Base-by-base conservation (phyloP, 768 basidiomycete species). In the Omphalotus guepiniiformis region DNA sequence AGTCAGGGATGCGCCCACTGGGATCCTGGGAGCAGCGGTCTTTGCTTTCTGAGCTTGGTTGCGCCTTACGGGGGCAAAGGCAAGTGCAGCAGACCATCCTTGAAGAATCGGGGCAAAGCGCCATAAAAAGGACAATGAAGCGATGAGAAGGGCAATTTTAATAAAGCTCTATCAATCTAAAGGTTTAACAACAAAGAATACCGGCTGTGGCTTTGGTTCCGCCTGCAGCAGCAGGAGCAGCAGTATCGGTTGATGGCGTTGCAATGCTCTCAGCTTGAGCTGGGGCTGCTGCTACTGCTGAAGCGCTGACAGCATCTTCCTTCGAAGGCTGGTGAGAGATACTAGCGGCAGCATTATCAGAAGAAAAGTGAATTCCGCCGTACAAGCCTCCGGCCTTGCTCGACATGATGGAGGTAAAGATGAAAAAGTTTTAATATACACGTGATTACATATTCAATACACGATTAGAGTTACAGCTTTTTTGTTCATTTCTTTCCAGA, bases 21-120 rank as follows among this genome's bases (percentile, higher is more conserved):
- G 83, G 4, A 84, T 64, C 13, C 83, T 72, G 2, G 69, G 63
- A 8, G 69, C 66, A 1, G 70, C 52, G 1, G 72, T 63, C 62
- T 89, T 91, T 29, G 76, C 50, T 59, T 88, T 92, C 52, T 69
- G 70, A 21, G 69, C 67, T 50, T 64, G 70, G 38, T 70, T 72
- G 54, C 88, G 76, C 43, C 88, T 81, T 44, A 89, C 74, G 37
- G 91, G 91, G 7, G 90, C 91, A 58, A 93, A 93, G 15, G 88
- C 91, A 54, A 93, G 85, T 12, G 89, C 79, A 53, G 90, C 85
- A 56, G 90, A 93, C 89, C 91, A 93, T 66, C 82, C 89, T 91
- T 76, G 54, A 58, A 53, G 63, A 54, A 58, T 55, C 45, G 42
- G 37, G 42, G 56, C 42, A 48, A 47, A 53, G 49, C n/a, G n/a